Conservation (phyloP, 371 early-diverging fungal genomes). For the Smittium culicis region DNA sequence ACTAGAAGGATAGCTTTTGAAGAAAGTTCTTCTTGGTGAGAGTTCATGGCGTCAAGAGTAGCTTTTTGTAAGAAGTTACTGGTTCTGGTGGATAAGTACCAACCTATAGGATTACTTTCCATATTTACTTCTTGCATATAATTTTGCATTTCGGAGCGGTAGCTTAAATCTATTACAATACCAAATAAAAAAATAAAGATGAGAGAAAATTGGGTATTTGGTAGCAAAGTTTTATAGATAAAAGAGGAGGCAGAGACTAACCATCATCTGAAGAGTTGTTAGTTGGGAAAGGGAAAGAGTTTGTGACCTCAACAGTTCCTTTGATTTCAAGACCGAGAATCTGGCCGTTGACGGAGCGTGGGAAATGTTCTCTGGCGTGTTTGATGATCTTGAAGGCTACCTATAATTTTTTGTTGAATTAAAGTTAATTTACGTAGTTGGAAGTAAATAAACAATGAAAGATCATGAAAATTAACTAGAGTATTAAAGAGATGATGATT, state of each 20-base stretch:
- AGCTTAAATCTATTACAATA: conserved; percentile 41
- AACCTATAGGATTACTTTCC: conserved; percentile 92
- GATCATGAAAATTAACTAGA: no score
- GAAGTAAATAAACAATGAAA: no score
- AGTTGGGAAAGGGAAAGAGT: conserved; percentile 75
- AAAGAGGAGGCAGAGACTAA: no score
- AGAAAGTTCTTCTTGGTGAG: conserved; percentile 74
- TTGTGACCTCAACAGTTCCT: conserved; percentile 76
- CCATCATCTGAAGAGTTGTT: conserved; percentile 33
- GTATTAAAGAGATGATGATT: no score
- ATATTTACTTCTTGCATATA: conserved; percentile 83
- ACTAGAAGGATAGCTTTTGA: conserved; percentile 77
- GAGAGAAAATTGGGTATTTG: no score
- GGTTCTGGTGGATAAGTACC: conserved; percentile 83
- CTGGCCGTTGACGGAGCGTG: conserved; percentile 76
- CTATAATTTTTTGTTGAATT: no score
- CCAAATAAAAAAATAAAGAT: no score
- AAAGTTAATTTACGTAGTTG: no score
- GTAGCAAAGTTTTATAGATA: no score
- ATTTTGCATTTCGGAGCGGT: conserved; percentile 86
- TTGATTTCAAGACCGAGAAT: conserved; percentile 50
- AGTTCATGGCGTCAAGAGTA: conserved; percentile 77
- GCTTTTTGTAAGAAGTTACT: conserved; percentile 81
- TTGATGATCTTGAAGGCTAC: conserved; percentile 82
- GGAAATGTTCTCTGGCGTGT: conserved; percentile 74